A percentile compares a stretch with the other conserved stretches of the same genome.
Conservation (phyloP, 2,329 filamentous ascomycete species). For the Sporothrix phasma region DNA sequence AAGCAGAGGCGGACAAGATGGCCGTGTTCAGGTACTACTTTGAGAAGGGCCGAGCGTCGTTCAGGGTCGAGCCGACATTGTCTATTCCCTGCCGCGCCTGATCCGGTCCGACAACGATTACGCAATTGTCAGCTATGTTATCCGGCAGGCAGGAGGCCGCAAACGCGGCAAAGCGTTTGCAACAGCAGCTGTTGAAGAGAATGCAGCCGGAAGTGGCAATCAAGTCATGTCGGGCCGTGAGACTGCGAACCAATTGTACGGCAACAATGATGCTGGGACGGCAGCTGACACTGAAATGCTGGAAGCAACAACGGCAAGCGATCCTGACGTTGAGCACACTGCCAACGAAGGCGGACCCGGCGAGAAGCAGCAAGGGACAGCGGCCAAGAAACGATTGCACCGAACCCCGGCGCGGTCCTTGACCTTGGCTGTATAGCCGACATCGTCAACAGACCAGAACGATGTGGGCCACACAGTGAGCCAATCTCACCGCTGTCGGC, state of each 20-base stretch:
- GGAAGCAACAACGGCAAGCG: not conserved
- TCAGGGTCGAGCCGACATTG: not conserved
- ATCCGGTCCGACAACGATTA: not conserved
- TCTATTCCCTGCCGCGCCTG: not conserved
- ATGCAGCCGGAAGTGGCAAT: not conserved
- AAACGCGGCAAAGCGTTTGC: too few species aligned
- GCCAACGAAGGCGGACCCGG: too few species aligned
- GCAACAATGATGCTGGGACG: too few species aligned
- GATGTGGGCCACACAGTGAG: not conserved
- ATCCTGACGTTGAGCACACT: too few species aligned
- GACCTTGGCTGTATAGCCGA: too few species aligned
- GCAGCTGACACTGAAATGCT: not conserved
- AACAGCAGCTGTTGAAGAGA: not conserved
- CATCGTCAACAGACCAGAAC: not conserved
- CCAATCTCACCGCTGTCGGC: slow-evolving; percentile 5
- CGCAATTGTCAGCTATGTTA: not conserved
- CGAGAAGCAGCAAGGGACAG: too few species aligned
- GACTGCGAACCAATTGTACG: not conserved
- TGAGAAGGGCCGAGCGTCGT: not conserved
- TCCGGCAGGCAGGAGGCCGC: too few species aligned
- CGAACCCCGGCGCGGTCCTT: too few species aligned
- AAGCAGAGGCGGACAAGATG: not conserved
- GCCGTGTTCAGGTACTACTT: not conserved
- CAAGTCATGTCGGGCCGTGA: not conserved
- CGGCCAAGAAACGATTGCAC: not conserved